Base-by-base conservation (phyloP, 371 early-diverging fungal genomes). In the Apophysomyces trapeziformis region DNA sequence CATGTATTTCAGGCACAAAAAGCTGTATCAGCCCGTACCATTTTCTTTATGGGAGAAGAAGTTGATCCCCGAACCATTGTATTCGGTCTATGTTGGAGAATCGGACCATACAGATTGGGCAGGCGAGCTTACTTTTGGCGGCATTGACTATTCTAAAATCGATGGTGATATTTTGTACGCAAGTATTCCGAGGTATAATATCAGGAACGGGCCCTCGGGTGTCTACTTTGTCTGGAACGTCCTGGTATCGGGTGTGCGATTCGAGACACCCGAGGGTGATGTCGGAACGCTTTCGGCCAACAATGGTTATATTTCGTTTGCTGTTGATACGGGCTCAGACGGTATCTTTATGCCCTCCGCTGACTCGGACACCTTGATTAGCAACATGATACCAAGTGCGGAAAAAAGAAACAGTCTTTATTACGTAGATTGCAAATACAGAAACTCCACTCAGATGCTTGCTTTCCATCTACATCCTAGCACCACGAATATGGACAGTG, bases 101-200 rank as follows among this genome's bases (percentile, higher is more conserved):
- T 21, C 54, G 21, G 11, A 50, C 1, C 9, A 4, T 2, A 18
- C 54, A 21, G 68, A 68, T 1, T 70, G 72, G 67, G 32, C 57
- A 1, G 90, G 89, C 2, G 79, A 84, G 36, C 71, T 88, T 7
- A 68, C 84, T 13, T 76, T 90, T 58, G 88, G 87, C 7, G 88
- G 78, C 0, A 76, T 78, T 21, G 79, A 87, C 66, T 13, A 47
- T 7, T 35, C 70, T 21, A 50, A 21, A 11, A 50, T 50, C 54
- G 21, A 4, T 50, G 54, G 54, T 18, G 54, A 50, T 7, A n/a
- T 21, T 7, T 21, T 50, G 18, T 50, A 50, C 21, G 54, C 54
- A 21, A 21, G 1, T 18, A 21, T 50, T 4, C 54, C 54, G 5
- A n/a, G 9, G 8, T 21, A 21, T 21, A 21, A 8, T 11, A 5